Base-by-base conservation (phyloP, 1,139 yeast genomes). In the Pichia sp. region DNA sequence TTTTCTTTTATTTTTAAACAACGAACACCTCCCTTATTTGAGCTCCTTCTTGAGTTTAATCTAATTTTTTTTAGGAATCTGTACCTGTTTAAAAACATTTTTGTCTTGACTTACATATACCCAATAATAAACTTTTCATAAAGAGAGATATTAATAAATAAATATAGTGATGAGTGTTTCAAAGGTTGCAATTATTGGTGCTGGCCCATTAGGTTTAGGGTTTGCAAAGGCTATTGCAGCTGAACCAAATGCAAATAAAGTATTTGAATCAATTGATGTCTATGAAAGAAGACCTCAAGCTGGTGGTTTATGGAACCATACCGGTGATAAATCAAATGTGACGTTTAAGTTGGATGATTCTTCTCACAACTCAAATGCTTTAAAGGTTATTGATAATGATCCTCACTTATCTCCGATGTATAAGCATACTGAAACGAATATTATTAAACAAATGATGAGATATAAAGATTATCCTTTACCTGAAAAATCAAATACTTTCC, bases 201-300 rank as follows among this genome's bases (percentile, higher is more conserved):
- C 78, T 5, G 83, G 82, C 0, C 79, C 80, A 1, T 66, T 73
- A 4, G 83, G 81, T 0, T 60, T 76, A 27, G 79, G 79, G 0
- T 70, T 69, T n/a, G 79, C 79, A 2, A 75, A 76, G 49, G 74
- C 80, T 0, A 61, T 77, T 42, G 70, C 74, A 1, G 56, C 66
- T 27, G 81, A 77, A 56, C 74, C 77, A 1, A 56, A 56, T 11
- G 62, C 63, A 1, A 50, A 58, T 3, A 66, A 72, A 13, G 46
- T 51, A 9, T 60, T 66, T 56, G 62, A 59, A 5, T 48, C 60
- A 3, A 67, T 77, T 31, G 79, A 75, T 52, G 60, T 78, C 16
- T 77, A 62, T 57, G 83, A 78, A 54, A 66, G 76, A 55, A 62
- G 74, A 51, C 64, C 68, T 30, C 57, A 63, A 13, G 60, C 75